Evolutionary conservation across 129 eudicot genomes (phyloP).

Genomic region (Lactuca sativa): DNA sequence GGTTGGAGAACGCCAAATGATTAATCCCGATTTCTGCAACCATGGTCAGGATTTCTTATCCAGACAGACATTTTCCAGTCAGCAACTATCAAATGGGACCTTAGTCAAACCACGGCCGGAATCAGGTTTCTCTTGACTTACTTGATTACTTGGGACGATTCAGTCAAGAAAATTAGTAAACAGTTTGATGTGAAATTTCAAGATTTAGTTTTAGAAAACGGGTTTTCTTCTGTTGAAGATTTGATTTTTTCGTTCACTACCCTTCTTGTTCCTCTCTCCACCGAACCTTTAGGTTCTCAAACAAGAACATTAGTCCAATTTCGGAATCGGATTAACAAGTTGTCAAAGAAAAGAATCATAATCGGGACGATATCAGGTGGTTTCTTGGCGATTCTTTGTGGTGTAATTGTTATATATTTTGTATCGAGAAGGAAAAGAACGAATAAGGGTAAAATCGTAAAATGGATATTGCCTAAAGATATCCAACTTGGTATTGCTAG

Average conservation of each 20-base stretch:
- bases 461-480: conserved; percentile 37
- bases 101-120: conserved; percentile 41
- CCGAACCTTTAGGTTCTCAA: conserved; percentile 42
- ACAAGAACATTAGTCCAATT: conserved; percentile 24
- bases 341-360: conserved; percentile 29
- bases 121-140: conserved; percentile 46
- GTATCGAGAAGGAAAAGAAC: conserved; percentile 20
- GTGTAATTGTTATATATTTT: conserved; percentile 26
- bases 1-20: too few species aligned
- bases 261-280: conserved; percentile 51
- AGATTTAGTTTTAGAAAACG: conserved; percentile 47
- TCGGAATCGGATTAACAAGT: not conserved
- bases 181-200: conserved; percentile 37
- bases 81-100: too few species aligned
- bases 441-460: conserved; percentile 3
- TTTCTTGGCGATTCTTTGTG: conserved; percentile 26
- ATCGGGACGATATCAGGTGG: conserved; percentile 40
- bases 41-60: too few species aligned
- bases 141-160: conserved; percentile 39
- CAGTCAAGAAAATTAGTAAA: conserved; percentile 35
- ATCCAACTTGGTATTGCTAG: conserved; percentile 45
- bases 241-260: conserved; percentile 49
- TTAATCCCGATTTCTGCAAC: too few species aligned
- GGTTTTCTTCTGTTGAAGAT: conserved; percentile 29
- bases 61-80: too few species aligned